Evolutionary conservation across 257 asterid species (phyloP).

Genomic region (Nemophila menziesii): DNA sequence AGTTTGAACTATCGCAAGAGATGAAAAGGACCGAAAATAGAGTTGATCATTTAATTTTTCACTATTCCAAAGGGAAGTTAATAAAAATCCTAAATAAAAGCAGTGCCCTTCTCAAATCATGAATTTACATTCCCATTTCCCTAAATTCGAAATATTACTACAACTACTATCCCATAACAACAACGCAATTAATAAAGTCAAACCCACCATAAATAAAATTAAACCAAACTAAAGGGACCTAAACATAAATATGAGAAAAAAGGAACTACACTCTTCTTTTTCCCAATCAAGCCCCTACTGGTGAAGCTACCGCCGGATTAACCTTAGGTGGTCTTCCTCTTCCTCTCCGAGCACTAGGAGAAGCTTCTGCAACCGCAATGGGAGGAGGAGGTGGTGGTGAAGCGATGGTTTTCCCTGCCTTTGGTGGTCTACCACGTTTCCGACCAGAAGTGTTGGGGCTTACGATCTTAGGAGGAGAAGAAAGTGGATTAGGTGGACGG

Average conservation of each 20-base stretch:
- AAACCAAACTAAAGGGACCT: slow-evolving; percentile 29
- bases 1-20: too few species aligned
- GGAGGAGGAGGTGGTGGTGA: slow-evolving; percentile 5
- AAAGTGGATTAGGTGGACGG: slow-evolving; percentile 46
- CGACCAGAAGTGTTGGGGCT: slow-evolving; percentile 23
- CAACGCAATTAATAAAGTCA: neutral
- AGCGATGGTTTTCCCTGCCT: slow-evolving; percentile 13
- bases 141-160: neutral
- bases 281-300: slow-evolving; percentile 57
- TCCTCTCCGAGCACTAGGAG: slow-evolving; percentile 30
- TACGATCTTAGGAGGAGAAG: slow-evolving; percentile 11
- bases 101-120: too few species aligned
- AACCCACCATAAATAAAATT: slow-evolving; percentile 12
- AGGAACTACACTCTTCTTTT: slow-evolving; percentile 9
- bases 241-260: slow-evolving; percentile 7
- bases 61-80: neutral
- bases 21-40: too few species aligned
- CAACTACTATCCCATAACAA: neutral
- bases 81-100: too few species aligned
- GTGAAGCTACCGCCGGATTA: slow-evolving; percentile 39
- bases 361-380: slow-evolving; percentile 1
- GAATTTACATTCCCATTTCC: neutral
- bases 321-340: slow-evolving; percentile 89
- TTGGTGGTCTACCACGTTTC: slow-evolving; percentile 78
- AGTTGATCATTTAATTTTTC: neutral